phyloP scores from a whole-genome alignment of 2,329 filamentous ascomycete genomes.

The Neonectria faginata region DNA sequence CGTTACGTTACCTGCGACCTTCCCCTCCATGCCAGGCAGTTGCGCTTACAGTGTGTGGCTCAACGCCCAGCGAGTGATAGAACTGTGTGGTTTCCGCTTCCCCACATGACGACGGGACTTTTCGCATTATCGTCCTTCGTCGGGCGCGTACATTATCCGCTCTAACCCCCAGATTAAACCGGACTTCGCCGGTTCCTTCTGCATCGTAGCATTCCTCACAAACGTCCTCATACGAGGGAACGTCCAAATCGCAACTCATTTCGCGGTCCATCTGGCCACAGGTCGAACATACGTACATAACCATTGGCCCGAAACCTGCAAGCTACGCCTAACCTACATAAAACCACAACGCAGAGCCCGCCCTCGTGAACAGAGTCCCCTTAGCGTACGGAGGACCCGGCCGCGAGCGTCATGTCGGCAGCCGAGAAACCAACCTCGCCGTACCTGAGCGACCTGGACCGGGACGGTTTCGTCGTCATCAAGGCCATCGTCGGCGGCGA shows the following conservation, averaged over 20 bases:
- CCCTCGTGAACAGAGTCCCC: neutral
- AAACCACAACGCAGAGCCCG: conserved; percentile 12
- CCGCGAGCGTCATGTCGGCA: conserved; percentile 25
- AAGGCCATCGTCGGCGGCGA: conserved; percentile 69
- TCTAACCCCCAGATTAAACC: conserved; percentile 8
- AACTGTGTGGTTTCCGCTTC: conserved; percentile 26
- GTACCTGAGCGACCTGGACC: conserved; percentile 65
- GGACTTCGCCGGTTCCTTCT: conserved; percentile 14
- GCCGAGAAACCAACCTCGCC: conserved; percentile 36
- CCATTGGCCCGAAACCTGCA: conserved; percentile 32
- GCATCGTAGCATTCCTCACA: conserved; percentile 12
- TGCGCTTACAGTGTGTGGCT: conserved; percentile 30
- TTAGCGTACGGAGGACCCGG: neutral
- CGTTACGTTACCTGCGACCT: conserved; percentile 38
- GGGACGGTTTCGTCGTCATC: conserved; percentile 81
- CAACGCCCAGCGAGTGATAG: conserved; percentile 23
- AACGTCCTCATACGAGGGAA: conserved; percentile 29
- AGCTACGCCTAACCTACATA: conserved; percentile 7
- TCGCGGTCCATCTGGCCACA: conserved; percentile 7
- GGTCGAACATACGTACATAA: conserved; percentile 14
- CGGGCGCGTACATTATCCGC: conserved; percentile 24
- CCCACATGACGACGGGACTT: conserved; percentile 36
- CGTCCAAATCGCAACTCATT: conserved; percentile 24
- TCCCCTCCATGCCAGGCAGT: neutral
- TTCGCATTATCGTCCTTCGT: conserved; percentile 5